A percentile compares a stretch with the other conserved stretches of the same genome.
These are phyloP conservation scores for Cladosporium sphaerospermum DNA, from an alignment of 2,329 filamentous ascomycete genomes.

Conservation along the genomic window DNA sequence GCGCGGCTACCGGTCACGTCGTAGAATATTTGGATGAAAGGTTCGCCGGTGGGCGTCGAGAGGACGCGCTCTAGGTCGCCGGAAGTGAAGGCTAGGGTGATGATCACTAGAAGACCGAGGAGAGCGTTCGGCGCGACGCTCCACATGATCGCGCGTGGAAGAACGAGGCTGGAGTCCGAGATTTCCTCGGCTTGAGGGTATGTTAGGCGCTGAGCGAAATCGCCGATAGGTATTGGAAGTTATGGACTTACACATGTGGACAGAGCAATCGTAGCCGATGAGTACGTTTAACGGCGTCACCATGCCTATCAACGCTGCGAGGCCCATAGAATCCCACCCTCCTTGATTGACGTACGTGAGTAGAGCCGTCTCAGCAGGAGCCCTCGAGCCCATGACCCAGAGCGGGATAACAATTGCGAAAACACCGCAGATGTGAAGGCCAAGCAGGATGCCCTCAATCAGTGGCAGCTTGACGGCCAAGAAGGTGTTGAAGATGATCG, in stretches of 20 bases:
- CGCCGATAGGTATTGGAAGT: no score
- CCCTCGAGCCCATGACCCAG: conserved; percentile 22
- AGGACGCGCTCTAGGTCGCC: conserved; percentile 27
- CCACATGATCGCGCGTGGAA: conserved; percentile 20
- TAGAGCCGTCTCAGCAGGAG: conserved; percentile 14
- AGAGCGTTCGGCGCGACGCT: conserved; percentile 17
- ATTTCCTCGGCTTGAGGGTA: conserved; percentile 18
- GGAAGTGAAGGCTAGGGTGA: conserved; percentile 31
- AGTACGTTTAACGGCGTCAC: conserved; percentile 23
- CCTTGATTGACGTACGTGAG: conserved; percentile 19
- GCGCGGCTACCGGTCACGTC: conserved; percentile 28
- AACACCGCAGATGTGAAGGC: conserved; percentile 32
- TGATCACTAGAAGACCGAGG: conserved; percentile 19
- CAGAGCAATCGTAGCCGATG: conserved; percentile 22
- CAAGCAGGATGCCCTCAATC: conserved; percentile 36
- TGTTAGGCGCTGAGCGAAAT: no score
- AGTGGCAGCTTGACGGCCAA: conserved; percentile 38
- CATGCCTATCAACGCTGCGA: conserved; percentile 39
- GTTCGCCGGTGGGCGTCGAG: conserved; percentile 23
- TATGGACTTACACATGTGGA: conserved; percentile 20
- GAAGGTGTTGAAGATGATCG: conserved; percentile 38
- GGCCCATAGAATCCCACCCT: conserved; percentile 21
- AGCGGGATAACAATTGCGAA: conserved; percentile 25
- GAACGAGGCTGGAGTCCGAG: conserved; percentile 15
- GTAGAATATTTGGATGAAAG: conserved; percentile 32